Evolutionary conservation across 495 filamentous ascomycete genomes (phyloP).

Genomic region (Penicillium mononematosum): DNA sequence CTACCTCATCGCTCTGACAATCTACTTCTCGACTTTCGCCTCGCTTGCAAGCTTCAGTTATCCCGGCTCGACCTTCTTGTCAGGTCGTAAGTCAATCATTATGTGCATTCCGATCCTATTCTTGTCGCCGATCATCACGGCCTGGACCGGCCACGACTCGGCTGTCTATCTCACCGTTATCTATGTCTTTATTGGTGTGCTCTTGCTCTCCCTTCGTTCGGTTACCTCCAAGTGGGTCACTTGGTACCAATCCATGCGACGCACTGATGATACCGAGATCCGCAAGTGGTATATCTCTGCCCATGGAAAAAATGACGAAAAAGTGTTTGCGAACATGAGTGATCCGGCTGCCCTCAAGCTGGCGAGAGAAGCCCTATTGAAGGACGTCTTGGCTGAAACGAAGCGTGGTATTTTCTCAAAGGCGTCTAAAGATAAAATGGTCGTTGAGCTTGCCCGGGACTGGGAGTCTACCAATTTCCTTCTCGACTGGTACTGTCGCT

Average conservation of each 20-base stretch:
- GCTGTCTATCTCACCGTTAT: constrained; percentile 49
- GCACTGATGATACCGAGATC: constrained; percentile 49
- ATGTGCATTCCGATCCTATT: constrained; percentile 48
- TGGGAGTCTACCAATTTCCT: constrained; percentile 60
- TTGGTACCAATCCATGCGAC: constrained; percentile 49
- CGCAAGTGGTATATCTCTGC: constrained; percentile 47
- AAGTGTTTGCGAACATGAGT: constrained; percentile 38
- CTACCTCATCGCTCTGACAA: constrained; percentile 49
- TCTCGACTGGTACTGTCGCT: constrained; percentile 58
- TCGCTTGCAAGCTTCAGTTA: constrained; percentile 58
- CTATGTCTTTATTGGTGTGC: constrained; percentile 44
- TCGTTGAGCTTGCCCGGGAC: constrained; percentile 49
- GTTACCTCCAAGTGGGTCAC: constrained; percentile 52
- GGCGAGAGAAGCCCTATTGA: constrained; percentile 46
- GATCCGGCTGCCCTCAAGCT: constrained; percentile 47
- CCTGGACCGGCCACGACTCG: constrained; percentile 46
- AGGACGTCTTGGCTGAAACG: constrained; percentile 46
- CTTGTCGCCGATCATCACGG: constrained; percentile 47
- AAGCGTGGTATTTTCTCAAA: constrained; percentile 42
- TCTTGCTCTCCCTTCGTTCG: constrained; percentile 46
- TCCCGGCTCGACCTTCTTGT: constrained; percentile 52
- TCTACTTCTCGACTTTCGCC: constrained; percentile 51
- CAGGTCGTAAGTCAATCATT: constrained; percentile 47
- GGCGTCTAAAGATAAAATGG: constrained; percentile 43
- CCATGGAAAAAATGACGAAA: constrained; percentile 35